These are phyloP conservation scores for Saccharomyces pastorianus DNA, from an alignment of 1,139 yeast species.

Conservation along the genomic window DNA sequence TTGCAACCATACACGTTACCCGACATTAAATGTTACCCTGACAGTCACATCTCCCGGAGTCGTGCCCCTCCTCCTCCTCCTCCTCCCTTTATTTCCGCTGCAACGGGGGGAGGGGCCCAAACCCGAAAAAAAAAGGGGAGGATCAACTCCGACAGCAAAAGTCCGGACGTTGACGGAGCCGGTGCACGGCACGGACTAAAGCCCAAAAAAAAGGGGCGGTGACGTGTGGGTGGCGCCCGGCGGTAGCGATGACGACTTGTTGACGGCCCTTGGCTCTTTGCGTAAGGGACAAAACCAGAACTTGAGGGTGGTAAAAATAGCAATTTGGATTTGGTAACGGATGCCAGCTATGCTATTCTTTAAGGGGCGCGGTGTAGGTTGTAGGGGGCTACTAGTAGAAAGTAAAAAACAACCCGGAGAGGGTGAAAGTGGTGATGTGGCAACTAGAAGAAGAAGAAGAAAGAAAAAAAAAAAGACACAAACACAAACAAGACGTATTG, in stretches of 20 bases:
- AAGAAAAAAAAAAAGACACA: background rate
- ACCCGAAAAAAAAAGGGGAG: constrained; percentile 1
- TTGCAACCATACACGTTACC: too few relatives aligned
- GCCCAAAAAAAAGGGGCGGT: background rate
- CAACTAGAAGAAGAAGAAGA: background rate
- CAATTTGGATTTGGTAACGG: background rate
- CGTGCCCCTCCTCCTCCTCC: background rate
- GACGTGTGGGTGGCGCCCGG: background rate
- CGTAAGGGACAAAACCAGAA: background rate
- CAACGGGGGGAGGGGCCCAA: background rate
- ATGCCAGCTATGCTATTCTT: too few relatives aligned
- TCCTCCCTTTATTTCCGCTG: background rate
- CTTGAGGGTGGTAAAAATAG: background rate
- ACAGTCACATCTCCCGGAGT: background rate
- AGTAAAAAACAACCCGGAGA: too few relatives aligned
- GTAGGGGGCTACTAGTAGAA: background rate
- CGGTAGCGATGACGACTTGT: background rate
- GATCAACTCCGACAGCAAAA: background rate
- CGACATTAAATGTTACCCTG: too few relatives aligned
- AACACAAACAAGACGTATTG: background rate
- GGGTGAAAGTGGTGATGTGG: background rate
- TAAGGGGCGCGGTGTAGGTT: background rate
- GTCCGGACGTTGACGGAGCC: background rate
- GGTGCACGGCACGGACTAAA: background rate
- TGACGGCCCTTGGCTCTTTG: background rate